A percentile compares a stretch with the other conserved stretches of the same genome.
Conservation (phyloP, 23 red algal species). For the Gracilaria vermiculophylla region DNA sequence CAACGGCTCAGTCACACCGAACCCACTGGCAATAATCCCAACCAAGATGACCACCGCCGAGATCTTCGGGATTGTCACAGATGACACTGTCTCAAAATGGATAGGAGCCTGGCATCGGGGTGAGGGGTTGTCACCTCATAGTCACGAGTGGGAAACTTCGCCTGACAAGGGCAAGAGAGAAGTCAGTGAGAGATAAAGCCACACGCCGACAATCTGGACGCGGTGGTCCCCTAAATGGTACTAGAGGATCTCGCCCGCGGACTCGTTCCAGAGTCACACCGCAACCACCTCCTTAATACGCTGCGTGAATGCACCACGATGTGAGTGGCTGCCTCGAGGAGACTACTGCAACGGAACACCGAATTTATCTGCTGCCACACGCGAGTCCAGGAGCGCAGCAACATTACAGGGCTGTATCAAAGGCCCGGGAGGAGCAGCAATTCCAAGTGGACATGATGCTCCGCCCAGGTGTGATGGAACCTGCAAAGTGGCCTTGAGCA, state of each 20-base stretch:
- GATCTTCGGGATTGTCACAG: too few relatives aligned
- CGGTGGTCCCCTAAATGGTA: background rate
- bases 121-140: too few relatives aligned
- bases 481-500: background rate
- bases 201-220: background rate
- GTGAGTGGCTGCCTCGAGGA: background rate
- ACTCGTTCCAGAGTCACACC: background rate
- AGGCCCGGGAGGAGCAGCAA: background rate
- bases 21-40: too few relatives aligned
- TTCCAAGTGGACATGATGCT: background rate
- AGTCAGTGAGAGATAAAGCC: background rate
- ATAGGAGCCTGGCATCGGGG: too few relatives aligned
- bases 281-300: background rate
- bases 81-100: too few relatives aligned
- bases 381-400: background rate
- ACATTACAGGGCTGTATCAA: background rate
- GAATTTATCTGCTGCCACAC: background rate
- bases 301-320: background rate
- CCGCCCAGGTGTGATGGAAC: background rate
- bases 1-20: too few relatives aligned
- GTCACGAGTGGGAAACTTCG: too few relatives aligned
- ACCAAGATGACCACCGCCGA: too few relatives aligned
- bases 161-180: too few relatives aligned
- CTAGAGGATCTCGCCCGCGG: background rate
- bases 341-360: background rate